Evolutionary conservation across 2,329 filamentous ascomycete species (phyloP), one percentile per base, ranked within the genome.

Genomic region (Xenosphaeropsis pyriputrescens): DNA sequence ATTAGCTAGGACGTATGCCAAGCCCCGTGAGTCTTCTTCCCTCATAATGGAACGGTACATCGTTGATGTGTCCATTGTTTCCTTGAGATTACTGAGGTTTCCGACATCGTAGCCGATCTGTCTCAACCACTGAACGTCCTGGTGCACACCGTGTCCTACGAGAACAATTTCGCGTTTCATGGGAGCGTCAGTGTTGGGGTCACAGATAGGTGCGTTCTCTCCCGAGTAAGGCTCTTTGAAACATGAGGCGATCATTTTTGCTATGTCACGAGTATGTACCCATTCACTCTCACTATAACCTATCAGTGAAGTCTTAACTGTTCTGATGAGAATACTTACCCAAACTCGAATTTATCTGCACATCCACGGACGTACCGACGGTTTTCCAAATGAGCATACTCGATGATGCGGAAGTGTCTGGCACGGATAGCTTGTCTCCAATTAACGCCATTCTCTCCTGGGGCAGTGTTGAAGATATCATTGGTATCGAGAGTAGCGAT

Each of bases 401-500:
- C 88, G 17, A 63, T 60, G 43, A 93, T 75, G 35, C 83, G 74
- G 43, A 94, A 72, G 56, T 98, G 91, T 18, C 79, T 71, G 11
- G 71, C 73, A 19, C 72, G 63, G 45, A 95, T 80, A 36, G 67
- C 57, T 0, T 61, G 48, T 45, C 73, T 70, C 86, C 88, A 95
- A 29, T 75, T 66, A 31, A 61, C 48, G 3, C 77, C 84, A 18
- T 63, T 57, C 2, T 61, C 49, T 1, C 83, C 83, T 2, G 83
- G 81, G 0, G 71, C 50, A 1, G 75, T 43, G 6, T 56, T 59
- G 1, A 58, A 48, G 16, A 85, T 52, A 29, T 69, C 57, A 4
- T 57, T 48, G 1, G 81, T 86, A 53, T 96, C 86, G 0, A 96
- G 64, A 2, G 79, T 77, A 1, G 85, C 79, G 31, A 98, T 65